Conservation (phyloP, 106 monocot species). For the Phalaenopsis equestris region DNA sequence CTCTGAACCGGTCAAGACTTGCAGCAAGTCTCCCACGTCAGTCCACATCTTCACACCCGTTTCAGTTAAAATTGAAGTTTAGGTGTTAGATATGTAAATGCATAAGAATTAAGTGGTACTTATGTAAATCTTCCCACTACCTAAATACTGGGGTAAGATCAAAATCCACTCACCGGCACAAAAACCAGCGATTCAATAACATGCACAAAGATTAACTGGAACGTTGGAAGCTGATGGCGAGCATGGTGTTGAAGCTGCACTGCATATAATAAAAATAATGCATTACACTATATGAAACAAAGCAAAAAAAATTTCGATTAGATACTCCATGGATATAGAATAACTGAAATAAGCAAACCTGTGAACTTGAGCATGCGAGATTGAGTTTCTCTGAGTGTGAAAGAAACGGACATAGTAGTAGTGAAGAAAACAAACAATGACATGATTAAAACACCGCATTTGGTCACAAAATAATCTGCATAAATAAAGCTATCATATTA, state of each 20-base stretch:
- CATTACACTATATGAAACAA: not conserved
- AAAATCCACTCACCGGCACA: conserved; percentile 71
- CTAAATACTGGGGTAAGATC: not conserved
- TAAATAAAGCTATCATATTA: not conserved
- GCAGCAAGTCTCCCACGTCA: too few species aligned
- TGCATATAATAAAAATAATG: conserved; percentile 25
- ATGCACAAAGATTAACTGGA: conserved; percentile 97
- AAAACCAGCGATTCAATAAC: conserved; percentile 98
- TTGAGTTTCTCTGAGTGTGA: conserved; percentile 96
- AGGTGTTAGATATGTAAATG: too few species aligned
- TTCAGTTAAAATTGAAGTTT: too few species aligned
- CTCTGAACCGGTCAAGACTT: too few species aligned
- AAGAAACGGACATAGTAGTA: conserved; percentile 98
- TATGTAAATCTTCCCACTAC: not conserved
- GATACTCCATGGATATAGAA: not conserved
- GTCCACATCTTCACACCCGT: too few species aligned
- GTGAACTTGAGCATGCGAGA: conserved; percentile 99
- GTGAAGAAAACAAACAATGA: conserved; percentile 99
- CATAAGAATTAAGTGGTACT: too few species aligned
- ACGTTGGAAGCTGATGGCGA: conserved; percentile 92
- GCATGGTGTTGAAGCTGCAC: conserved; percentile 99
- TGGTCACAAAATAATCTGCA: conserved; percentile 95
- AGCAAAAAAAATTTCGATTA: not conserved
- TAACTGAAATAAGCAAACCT: conserved; percentile 36
- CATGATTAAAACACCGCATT: conserved; percentile 96